Percentiles rank a stretch among this genome's conserved stretches.
Conservation (phyloP, 345 rosid species). For the Cardamine chenopodiifolia region DNA sequence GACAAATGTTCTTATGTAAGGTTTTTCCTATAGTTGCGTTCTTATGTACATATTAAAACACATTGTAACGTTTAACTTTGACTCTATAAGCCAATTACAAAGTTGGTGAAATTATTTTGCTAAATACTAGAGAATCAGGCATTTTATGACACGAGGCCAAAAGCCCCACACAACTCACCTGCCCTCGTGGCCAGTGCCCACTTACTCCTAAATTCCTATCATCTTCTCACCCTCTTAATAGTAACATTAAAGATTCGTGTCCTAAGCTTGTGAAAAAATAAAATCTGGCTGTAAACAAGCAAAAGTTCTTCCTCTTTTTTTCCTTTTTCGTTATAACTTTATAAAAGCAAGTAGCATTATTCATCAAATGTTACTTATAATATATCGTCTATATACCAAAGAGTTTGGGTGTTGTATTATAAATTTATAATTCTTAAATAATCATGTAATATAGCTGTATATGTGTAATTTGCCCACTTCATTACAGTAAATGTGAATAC, state of each 20-base stretch:
- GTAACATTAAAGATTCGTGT: slow-evolving; percentile 27
- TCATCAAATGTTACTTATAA: background rate
- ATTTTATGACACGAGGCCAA: slow-evolving; percentile 26
- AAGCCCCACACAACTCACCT: slow-evolving; percentile 39
- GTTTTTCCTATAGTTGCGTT: background rate
- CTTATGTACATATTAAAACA: background rate
- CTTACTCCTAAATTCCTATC: slow-evolving; percentile 11
- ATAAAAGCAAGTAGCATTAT: background rate
- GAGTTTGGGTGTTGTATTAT: slow-evolving; percentile 5
- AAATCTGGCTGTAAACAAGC: background rate
- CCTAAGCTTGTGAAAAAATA: slow-evolving; percentile 1
- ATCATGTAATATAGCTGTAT: slow-evolving; percentile 14
- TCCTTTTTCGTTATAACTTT: background rate
- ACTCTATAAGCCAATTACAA: background rate
- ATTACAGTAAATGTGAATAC: background rate
- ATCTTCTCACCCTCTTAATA: slow-evolving; percentile 26
- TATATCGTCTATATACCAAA: background rate
- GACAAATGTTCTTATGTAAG: background rate
- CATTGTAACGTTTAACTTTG: slow-evolving; percentile 27
- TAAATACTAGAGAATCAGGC: slow-evolving; percentile 18
- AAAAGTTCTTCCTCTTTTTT: background rate
- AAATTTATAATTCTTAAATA: background rate
- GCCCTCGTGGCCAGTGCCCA: slow-evolving; percentile 32
- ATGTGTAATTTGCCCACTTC: background rate
- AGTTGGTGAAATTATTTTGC: slow-evolving; percentile 9